Percentiles rank a stretch among this genome's conserved stretches.
These are phyloP conservation scores for Prunus campanulata DNA, from an alignment of 306 rosid genomes.

Conservation along the genomic window DNA sequence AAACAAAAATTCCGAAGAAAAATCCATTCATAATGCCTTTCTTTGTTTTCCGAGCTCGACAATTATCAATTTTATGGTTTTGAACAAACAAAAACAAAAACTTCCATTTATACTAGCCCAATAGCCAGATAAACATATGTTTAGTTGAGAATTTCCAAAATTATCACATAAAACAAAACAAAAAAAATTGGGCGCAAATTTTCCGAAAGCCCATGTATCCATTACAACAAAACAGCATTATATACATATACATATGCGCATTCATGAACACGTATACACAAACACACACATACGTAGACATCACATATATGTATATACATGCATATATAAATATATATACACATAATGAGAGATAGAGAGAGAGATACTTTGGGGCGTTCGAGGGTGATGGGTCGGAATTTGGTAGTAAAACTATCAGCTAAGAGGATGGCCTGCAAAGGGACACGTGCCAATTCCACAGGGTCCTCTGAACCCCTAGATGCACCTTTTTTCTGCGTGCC, in stretches of 20 bases:
- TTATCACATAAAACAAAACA: not conserved
- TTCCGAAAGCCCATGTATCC: not conserved
- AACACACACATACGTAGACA: not conserved
- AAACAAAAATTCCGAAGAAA: not conserved
- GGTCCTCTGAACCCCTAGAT: conserved; percentile 69
- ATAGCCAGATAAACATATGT: not conserved
- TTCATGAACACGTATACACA: not conserved
- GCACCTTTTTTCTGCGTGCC: conserved; percentile 73
- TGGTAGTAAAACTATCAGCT: conserved; percentile 89
- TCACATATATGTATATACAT: too few species aligned
- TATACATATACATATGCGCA: not conserved
- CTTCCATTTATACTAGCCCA: not conserved
- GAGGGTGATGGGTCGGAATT: conserved; percentile 94
- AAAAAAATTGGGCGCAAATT: not conserved
- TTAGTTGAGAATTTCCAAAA: not conserved
- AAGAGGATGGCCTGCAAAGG: conserved; percentile 84
- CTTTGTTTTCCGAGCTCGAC: not conserved
- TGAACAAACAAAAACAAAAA: not conserved
- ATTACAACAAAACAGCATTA: not conserved
- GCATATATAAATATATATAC: not conserved
- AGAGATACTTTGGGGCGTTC: conserved; percentile 83
- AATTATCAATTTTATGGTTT: not conserved
- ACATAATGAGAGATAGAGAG: not conserved
- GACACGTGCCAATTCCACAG: conserved; percentile 74
- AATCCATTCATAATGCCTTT: not conserved